Percentiles rank a stretch among this genome's conserved stretches.
These are phyloP conservation scores for Aspergillus campestris DNA, from an alignment of 495 filamentous ascomycete genomes.

Conservation along the genomic window DNA sequence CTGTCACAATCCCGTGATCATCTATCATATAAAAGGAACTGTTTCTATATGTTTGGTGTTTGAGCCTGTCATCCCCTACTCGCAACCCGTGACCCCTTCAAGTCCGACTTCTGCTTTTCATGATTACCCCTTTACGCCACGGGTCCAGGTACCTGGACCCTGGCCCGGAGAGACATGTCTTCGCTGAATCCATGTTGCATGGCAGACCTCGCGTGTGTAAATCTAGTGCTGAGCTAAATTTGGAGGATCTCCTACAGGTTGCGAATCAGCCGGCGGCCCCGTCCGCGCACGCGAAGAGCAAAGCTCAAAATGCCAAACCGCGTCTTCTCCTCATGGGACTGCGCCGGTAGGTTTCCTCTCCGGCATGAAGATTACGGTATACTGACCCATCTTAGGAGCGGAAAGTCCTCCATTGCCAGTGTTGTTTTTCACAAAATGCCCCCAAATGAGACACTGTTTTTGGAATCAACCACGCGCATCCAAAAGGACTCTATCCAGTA, in stretches of 20 bases:
- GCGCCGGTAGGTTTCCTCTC: slow-evolving; percentile 54
- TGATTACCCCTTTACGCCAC: not conserved
- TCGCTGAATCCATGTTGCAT: slow-evolving; percentile 11
- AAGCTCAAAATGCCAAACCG: slow-evolving; percentile 55
- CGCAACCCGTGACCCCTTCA: not conserved
- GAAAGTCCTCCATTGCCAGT: slow-evolving; percentile 94
- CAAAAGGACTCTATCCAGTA: slow-evolving; percentile 90
- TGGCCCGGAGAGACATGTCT: slow-evolving; percentile 9
- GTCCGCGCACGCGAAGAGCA: slow-evolving; percentile 21
- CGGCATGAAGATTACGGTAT: not conserved
- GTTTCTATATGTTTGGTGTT: no score
- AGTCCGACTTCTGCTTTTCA: not conserved
- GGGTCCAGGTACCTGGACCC: slow-evolving; percentile 3
- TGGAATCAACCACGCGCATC: slow-evolving; percentile 88
- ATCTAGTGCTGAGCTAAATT: slow-evolving; percentile 29
- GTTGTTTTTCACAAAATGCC: slow-evolving; percentile 98
- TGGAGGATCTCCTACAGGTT: slow-evolving; percentile 29
- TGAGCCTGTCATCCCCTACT: not conserved
- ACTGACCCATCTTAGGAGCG: slow-evolving; percentile 54
- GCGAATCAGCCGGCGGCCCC: slow-evolving; percentile 19
- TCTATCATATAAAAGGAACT: no score
- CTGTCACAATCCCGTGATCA: no score
- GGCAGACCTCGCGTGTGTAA: slow-evolving; percentile 12
- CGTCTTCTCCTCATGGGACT: slow-evolving; percentile 91
- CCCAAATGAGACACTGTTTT: slow-evolving; percentile 85